phyloP scores from a whole-genome alignment of 2,329 filamentous ascomycete genomes.

The Emmonsia crescens region DNA sequence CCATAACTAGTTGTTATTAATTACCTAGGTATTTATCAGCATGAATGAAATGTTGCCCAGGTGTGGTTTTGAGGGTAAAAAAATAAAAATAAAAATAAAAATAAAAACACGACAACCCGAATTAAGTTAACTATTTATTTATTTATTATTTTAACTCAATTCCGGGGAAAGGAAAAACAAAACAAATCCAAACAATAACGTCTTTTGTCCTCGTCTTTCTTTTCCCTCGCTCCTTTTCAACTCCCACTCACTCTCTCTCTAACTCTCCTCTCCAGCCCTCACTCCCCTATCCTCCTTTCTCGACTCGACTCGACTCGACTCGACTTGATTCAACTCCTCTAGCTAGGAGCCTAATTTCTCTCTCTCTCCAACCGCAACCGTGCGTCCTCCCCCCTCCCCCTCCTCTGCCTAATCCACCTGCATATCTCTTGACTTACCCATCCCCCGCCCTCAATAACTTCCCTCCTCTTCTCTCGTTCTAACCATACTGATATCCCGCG shows the following conservation, averaged over 20 bases:
- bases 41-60: too few species aligned
- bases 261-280: neutral
- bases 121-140: neutral
- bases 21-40: too few species aligned
- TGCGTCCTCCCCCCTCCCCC: neutral
- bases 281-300: neutral
- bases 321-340: neutral
- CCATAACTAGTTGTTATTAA: neutral
- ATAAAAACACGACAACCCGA: neutral
- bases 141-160: neutral
- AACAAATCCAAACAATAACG: neutral
- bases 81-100: neutral
- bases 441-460: neutral
- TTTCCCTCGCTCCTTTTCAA: neutral
- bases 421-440: neutral
- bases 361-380: neutral
- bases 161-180: slow-evolving; percentile 1
- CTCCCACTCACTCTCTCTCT: neutral
- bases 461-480: neutral
- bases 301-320: too few species aligned
- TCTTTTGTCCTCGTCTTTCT: neutral
- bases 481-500: neutral
- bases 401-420: neutral
- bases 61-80: too few species aligned
- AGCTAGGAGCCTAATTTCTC: neutral